Evolutionary conservation across 2,329 filamentous ascomycete species (phyloP), one percentile per base, ranked within the genome.

Genomic region (Cladosporium sp.): DNA sequence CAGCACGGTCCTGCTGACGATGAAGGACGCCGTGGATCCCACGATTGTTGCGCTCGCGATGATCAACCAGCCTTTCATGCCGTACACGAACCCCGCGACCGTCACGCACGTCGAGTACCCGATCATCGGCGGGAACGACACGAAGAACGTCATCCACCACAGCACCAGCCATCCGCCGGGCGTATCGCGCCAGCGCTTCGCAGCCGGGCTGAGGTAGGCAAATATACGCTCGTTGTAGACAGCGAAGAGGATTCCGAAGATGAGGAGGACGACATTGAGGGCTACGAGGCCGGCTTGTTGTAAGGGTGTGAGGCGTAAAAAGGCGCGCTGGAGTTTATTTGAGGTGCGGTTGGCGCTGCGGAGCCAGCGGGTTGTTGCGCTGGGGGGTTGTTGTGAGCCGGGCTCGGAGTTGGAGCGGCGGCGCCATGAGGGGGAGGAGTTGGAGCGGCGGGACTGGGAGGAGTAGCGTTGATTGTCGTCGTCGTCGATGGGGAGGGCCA

Each of bases 41-140:
- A 87, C 78, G 1, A 97, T 84, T 23, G 91, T 96, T 18, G 91
- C 93, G 0, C 86, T 83, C 1, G 92, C 89, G 58, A 91, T 90
- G 70, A 97, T 88, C 70, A 92, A 88, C 92, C 93, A 97, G 26
- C 91, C 93, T 65, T 88, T 88, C 71, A 91, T 84, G 0, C 89
- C 89, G 75, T 89, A 91, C 18, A 92, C 85, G 72, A 91, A 91
- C 0, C 89, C 89, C 3, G 87, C 82, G 23, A 90, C 83, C 1
- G 89, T 91, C 32, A 90, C 82, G 71, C 89, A 89, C 1, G 90
- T 91, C 67, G 89, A 91, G 82, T 96, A 97, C 16, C 93, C 93
- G 68, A 97, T 89, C 72, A 96, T 78, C 2, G 93, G 93, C 23
- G 93, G 93, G 77, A 97, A 96, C 2, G 89, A 91, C 18, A 93